Evolutionary conservation across 805 yeast genomes (phyloP), one percentile per base, ranked within the genome.

Genomic region (Ogataea haglerorum): DNA sequence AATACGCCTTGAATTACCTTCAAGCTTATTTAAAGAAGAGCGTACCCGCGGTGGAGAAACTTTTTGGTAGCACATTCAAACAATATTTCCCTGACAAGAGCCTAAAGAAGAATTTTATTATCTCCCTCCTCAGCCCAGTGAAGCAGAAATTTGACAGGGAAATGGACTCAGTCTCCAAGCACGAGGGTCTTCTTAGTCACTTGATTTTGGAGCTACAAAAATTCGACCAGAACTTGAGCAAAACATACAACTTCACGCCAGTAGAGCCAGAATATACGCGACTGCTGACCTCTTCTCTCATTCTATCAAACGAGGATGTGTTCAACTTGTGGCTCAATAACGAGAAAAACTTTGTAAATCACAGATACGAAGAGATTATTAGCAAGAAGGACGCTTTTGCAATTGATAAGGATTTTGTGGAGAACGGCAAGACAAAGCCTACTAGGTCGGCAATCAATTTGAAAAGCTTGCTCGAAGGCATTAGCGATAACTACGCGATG

Each of bases 391-490:
- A 73, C 47, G 78, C 85, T 0, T 78, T 81, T 57, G 60, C 58
- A 3, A 73, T 83, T 22, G 90, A 84, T 52, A 65, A 61, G 46
- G 90, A 84, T 36, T 69, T 67, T 12, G 70, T 61, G 8, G 70
- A 64, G 33, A 47, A 42, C n/a, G 58, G 58, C 6, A 58, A 60
- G 37, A 69, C 78, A 0, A 72, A 72, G 45, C 89, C 91, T 0
- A 82, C 88, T 0, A 73, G 73, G 46, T 75, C 87, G 1, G 78
- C 89, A 0, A 65, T 72, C 27, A 74, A 76, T 35, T 57, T 84
- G 45, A 69, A 69, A 30, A 79, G 78, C 49, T 57, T 85, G 30
- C 60, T 84, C 16, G 78, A 78, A 47, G 73, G 74, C 33, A 67
- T 80, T 38, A 78, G 81, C 3, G 65, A 66, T 12, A 79, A 76